Base-by-base conservation (phyloP, 2,329 filamentous ascomycete genomes). In the Metarhizium guizhouense region DNA sequence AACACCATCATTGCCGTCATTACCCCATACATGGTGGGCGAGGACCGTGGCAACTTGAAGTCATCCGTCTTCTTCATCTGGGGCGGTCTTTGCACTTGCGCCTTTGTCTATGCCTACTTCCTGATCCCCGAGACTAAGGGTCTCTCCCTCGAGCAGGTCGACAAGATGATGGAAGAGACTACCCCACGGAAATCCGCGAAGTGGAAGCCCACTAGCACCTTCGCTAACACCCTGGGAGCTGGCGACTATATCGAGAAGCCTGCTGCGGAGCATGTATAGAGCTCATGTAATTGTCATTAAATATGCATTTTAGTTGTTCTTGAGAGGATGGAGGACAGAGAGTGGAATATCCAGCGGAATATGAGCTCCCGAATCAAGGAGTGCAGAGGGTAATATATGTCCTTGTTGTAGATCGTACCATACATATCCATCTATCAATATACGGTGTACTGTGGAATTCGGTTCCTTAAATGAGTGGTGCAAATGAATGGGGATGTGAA, bases 141-240 rank as follows among this genome's bases (percentile, higher is more conserved):
- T 56, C 79, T 90, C 50, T 86, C 86, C 53, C 84, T 90, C 47
- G 87, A 90, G 75, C 86, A 90, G 75, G 85, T 90, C 66, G 87
- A 90, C 76, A 84, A 84, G 78, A 93, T 95, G 89, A 84, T 94
- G 79, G 88, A 92, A 76, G 88, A 95, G 82, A 84, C 82, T 43
- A 90, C 82, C 20, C 87, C 90, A 42, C 84, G 87, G 61, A 90
- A 81, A 18, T 92, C 87, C 3, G 76, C 82, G 73, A 85, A 84
- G 74, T 94, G 90, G 88, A 82, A 79, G 71, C 87, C 88, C 47
- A 80, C 80, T 65, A 76, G 76, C 64, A 91, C 87, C 62, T 92
- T 87, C 62, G 85, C 86, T 53, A 68, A 70, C 51, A 81, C 59
- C 52, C 58, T 61, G 25, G 66, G 61, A 20, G 61, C 64, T 57